Evolutionary conservation across 1,284 basidiomycete species (phyloP), one percentile per base, ranked within the genome.

Genomic region (Exsudoporus floridanus): DNA sequence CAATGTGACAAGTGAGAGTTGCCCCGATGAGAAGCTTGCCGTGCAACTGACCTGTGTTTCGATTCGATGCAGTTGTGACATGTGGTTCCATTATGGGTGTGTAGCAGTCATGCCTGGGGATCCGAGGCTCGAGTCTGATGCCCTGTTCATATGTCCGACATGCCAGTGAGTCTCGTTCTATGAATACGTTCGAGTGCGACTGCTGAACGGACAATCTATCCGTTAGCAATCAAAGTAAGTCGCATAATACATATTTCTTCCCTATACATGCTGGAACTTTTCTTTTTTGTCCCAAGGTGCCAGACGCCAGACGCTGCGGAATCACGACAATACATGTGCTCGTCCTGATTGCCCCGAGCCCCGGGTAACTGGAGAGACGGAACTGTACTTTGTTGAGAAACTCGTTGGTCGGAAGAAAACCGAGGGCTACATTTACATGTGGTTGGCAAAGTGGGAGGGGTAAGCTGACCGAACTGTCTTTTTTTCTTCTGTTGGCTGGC

Each of bases 401-500:
- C 65, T 74, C 12, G 58, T 74, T 0, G 73, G 71, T 33, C 63
- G 70, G 33, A 61, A 60, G 25, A 57, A 51, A 9, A 8, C 44
- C 3, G 54, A 60, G 4, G 52, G 54, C 5, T 53, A 52, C 27
- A 10, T 54, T 1, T 65, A 54, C 30, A 7, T 61, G 35, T 74
- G 70, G 68, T 55, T 74, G 30, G 72, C 72, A 18, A 70, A 71
- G 46, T 73, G 71, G 71, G 65, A 70, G 1, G 72, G 72, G 73
- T 73, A 19, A 25, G 27, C 7, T 4, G n/a, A n/a, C n/a, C 14
- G 19, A 21, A 7, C 16, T 13, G 9, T 44, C 9, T 19, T 42
- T 41, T 27, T 10, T 19, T 33, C 14, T 16, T 19, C 31, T 18
- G n/a, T 18, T 18, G n/a, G 6, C 18, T 40, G 8, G 19, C 8